A percentile compares a stretch with the other conserved stretches of the same genome.
Evolutionary conservation across 2,329 filamentous ascomycete species (phyloP).

Genomic region (Grosmannia huntii): DNA sequence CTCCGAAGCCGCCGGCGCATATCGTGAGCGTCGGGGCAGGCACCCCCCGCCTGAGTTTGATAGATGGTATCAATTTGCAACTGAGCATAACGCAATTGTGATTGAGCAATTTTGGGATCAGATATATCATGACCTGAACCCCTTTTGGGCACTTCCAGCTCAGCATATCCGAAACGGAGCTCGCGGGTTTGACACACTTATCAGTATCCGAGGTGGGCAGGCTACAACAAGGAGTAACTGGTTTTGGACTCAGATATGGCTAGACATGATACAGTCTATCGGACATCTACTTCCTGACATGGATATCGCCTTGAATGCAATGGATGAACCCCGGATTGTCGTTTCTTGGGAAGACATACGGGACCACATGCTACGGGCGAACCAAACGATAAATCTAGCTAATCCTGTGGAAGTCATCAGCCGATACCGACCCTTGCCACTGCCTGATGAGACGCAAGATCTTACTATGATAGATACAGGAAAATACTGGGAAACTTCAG

Average conservation of each 20-base stretch:
- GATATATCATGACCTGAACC: constrained; percentile 48
- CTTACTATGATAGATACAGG: constrained; percentile 21
- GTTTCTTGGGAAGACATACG: constrained; percentile 51
- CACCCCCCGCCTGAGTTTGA: constrained; percentile 54
- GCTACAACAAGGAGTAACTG: constrained; percentile 39
- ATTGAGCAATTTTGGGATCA: constrained; percentile 53
- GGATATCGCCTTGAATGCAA: constrained; percentile 53
- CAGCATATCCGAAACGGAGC: constrained; percentile 36
- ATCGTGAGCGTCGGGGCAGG: constrained; percentile 41
- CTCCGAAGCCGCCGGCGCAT: constrained; percentile 38
- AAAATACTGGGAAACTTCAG: constrained; percentile 40
- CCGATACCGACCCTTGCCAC: constrained; percentile 29
- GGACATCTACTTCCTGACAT: constrained; percentile 49
- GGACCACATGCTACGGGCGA: constrained; percentile 34
- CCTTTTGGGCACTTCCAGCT: constrained; percentile 40
- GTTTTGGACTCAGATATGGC: constrained; percentile 47
- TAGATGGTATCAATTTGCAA: constrained; percentile 43
- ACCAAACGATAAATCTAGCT: constrained; percentile 19
- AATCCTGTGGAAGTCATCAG: constrained; percentile 30
- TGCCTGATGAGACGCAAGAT: constrained; percentile 22
- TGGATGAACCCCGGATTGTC: constrained; percentile 54
- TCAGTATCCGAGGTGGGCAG: constrained; percentile 40
- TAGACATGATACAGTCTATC: constrained; percentile 38
- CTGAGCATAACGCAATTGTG: constrained; percentile 37
- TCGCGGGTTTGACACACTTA: constrained; percentile 46